Base-by-base conservation (phyloP, 2,329 filamentous ascomycete species). In the Ophiostoma sp. region DNA sequence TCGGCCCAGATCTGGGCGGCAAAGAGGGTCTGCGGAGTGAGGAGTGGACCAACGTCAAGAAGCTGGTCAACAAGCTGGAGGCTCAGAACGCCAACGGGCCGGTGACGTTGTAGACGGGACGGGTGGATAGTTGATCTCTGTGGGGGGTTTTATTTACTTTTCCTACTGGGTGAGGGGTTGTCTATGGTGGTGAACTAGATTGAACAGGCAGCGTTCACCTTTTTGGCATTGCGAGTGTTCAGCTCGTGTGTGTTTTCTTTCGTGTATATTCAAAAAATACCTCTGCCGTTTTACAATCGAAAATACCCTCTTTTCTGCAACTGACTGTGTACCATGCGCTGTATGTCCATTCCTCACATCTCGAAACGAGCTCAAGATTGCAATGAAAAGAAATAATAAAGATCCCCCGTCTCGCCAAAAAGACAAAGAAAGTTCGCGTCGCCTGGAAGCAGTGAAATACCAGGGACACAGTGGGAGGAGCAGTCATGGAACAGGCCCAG, bases 41-140 rank as follows among this genome's bases (percentile, higher is more conserved):
- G 79, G 95, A 98, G 81, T 99, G 96, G 95, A 89, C 92, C 6
- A 93, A 89, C 48, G 93, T 99, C 77, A 98, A 98, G 89, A 95
- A 94, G 82, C 85, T 98, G 79, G 89, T 98, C 31, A 91, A 89
- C 57, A 89, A 91, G 78, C 83, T 95, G 74, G 95, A 97, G 82
- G 86, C 86, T 0, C 75, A 84, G n/a, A 85, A 86, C 1, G 80
- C 85, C 55, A 87, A 86, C 69, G 85, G 85, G 11, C 59, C 69
- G n/a, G 64, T 71, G 15, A n/a, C 73, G 3, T 59, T 72, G 61
- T 72, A 72, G 25, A 15, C 19, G 48, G 28, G n/a, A 1, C 28
- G 39, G 2, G 9, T 39, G n/a, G n/a, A n/a, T n/a, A n/a, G n/a
- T n/a, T n/a, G n/a, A n/a, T 39, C 15, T 17, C 15, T 12, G 12